Evolutionary conservation across 1,139 yeast genomes (phyloP).

Genomic region (Blastobotrys persicus): DNA sequence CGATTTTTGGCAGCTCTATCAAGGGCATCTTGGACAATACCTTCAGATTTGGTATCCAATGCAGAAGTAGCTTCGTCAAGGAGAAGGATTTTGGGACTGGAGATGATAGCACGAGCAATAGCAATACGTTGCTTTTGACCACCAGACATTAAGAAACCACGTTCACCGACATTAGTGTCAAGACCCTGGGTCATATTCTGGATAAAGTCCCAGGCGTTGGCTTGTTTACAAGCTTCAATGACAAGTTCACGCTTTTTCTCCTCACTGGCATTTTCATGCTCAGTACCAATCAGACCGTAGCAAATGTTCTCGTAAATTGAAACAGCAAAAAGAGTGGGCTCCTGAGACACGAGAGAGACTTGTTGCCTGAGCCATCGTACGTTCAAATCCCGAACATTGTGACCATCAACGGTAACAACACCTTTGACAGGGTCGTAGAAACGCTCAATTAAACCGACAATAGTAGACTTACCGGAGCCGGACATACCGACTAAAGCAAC

Average conservation of each 20-base stretch:
- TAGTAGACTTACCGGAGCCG: slow-evolving; percentile 89
- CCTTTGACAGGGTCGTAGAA: slow-evolving; percentile 66
- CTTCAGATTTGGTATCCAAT: slow-evolving; percentile 67
- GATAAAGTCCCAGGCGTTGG: slow-evolving; percentile 45
- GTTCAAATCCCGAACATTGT: slow-evolving; percentile 60
- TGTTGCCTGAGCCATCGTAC: slow-evolving; percentile 68
- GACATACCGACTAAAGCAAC: slow-evolving; percentile 90
- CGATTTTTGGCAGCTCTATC: slow-evolving; percentile 60
- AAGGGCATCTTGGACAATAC: slow-evolving; percentile 48
- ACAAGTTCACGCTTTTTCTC: slow-evolving; percentile 36
- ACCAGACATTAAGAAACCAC: slow-evolving; percentile 60
- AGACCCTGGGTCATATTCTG: slow-evolving; percentile 40
- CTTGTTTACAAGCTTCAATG: slow-evolving; percentile 40
- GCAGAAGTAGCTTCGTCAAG: slow-evolving; percentile 84
- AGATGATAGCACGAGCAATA: slow-evolving; percentile 73
- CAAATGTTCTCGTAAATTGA: slow-evolving; percentile 75
- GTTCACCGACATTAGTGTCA: slow-evolving; percentile 56
- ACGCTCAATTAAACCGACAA: slow-evolving; percentile 69
- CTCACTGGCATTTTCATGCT: slow-evolving; percentile 45
- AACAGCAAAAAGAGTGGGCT: slow-evolving; percentile 78
- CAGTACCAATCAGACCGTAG: slow-evolving; percentile 62
- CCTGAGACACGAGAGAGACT: slow-evolving; percentile 86
- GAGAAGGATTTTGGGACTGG: slow-evolving; percentile 59
- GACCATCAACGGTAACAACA: slow-evolving; percentile 62
- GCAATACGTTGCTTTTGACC: slow-evolving; percentile 93